phyloP scores from a whole-genome alignment of 805 yeast genomes.

The Scheffersomyces ergatensis region DNA sequence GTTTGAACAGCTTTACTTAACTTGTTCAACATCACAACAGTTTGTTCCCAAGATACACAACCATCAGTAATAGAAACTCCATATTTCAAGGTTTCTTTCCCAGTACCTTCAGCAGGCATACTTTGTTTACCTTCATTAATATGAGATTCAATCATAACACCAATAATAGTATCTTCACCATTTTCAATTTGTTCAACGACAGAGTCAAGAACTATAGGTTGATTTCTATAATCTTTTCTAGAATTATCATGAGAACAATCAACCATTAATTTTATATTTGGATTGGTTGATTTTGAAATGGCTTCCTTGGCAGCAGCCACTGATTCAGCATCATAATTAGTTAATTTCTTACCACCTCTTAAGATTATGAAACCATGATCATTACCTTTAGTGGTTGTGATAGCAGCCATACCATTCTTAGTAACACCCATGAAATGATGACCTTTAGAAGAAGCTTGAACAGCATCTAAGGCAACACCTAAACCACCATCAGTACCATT shows the following conservation, averaged over 20 bases:
- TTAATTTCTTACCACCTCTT: slow-evolving; percentile 93
- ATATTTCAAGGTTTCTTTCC: slow-evolving; percentile 65
- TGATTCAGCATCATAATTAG: slow-evolving; percentile 84
- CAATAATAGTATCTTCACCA: slow-evolving; percentile 81
- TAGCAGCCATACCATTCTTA: slow-evolving; percentile 95
- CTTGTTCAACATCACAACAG: slow-evolving; percentile 74
- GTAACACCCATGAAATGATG: slow-evolving; percentile 98
- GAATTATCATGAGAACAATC: slow-evolving; percentile 99
- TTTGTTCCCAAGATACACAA: slow-evolving; percentile 89
- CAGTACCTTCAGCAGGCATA: slow-evolving; percentile 56
- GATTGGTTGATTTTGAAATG: slow-evolving; percentile 48
- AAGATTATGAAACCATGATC: slow-evolving; percentile 89
- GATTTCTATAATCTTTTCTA: slow-evolving; percentile 88
- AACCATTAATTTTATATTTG: slow-evolving; percentile 70
- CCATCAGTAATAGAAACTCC: slow-evolving; percentile 98
- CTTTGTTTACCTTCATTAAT: slow-evolving; percentile 89
- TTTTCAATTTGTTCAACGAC: slow-evolving; percentile 78
- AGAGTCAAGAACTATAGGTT: slow-evolving; percentile 83
- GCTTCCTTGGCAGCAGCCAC: slow-evolving; percentile 71
- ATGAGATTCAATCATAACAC: slow-evolving; percentile 94
- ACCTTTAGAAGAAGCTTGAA: slow-evolving; percentile 83
- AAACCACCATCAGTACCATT: slow-evolving; percentile 97
- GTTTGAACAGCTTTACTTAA: slow-evolving; percentile 80
- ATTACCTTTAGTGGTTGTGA: slow-evolving; percentile 94
- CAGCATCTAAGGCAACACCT: slow-evolving; percentile 92